Base-by-base conservation (phyloP, 2,329 filamentous ascomycete species). In the Apiospora kogelbergensis region DNA sequence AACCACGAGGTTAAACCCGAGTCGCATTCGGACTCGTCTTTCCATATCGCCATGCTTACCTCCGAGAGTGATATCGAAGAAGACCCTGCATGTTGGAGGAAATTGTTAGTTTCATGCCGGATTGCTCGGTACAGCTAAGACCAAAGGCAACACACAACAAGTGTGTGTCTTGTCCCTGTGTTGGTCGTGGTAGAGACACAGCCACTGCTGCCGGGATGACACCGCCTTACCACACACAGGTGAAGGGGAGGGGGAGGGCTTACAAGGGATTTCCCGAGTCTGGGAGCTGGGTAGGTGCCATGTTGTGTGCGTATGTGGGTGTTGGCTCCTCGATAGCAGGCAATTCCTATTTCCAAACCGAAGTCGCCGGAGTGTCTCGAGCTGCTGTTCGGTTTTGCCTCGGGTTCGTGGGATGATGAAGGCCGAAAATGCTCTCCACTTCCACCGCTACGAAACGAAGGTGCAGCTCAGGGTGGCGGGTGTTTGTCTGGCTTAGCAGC, bases 31-130 rank as follows among this genome's bases (percentile, higher is more conserved):
- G 40, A n/a, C 13, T 44, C 40, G 13, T 22, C 20, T 13, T 44
- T 40, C 63, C 40, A 40, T n/a, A 37, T 65, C 66, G 37, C 22
- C 57, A 72, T 64, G 81, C 87, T 78, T 80, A 93, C 92, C 92
- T 84, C 93, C 93, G 69, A 96, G 84, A 4, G 92, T 92, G 70
- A 94, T 88, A 80, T 94, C 92, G 80, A 94, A 93, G 83, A 94
- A 93, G 73, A 91, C 89, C 76, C 84, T 86, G 67, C 26, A 46
- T 68, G 24, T 45, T 65, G 1, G 6, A 65, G 65, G 20, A 41
- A 63, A 63, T 57, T 48, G 42, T 53, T 67, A 41, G 65, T 22
- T 37, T 37, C 67, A 40, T 9, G 6, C 44, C 37, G 42, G 67
- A 15, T 20, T 44, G 20, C 41, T 46, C 80, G 79, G 78, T 73